Evolutionary conservation across 306 rosid species (phyloP).

Genomic region (Morella rubra): DNA sequence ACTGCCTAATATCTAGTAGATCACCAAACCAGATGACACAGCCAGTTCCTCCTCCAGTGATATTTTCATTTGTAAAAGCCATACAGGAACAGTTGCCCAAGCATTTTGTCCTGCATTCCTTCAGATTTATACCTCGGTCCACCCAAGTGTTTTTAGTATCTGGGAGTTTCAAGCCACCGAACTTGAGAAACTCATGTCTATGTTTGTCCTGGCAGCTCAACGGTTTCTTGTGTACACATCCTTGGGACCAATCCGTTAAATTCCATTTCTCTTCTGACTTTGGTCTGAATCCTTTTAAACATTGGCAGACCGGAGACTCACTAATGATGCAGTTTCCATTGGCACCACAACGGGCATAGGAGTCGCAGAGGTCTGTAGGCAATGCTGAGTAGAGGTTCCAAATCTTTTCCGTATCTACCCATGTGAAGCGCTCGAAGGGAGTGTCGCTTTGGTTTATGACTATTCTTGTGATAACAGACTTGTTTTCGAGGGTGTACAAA

Average conservation of each 20-base stretch:
- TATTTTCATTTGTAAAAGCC: slow-evolving; percentile 55
- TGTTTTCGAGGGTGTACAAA: neutral
- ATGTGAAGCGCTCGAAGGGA: slow-evolving; percentile 12
- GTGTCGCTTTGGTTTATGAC: slow-evolving; percentile 3
- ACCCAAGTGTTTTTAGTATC: slow-evolving; percentile 52
- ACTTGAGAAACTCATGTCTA: slow-evolving; percentile 24
- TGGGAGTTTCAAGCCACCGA: slow-evolving; percentile 43
- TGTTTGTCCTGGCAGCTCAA: slow-evolving; percentile 31
- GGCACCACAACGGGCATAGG: slow-evolving; percentile 29
- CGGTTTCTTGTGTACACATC: slow-evolving; percentile 38
- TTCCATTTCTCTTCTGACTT: slow-evolving; percentile 35
- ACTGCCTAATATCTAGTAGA: slow-evolving; percentile 44
- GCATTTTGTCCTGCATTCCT: slow-evolving; percentile 53
- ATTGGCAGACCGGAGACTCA: slow-evolving; percentile 22
- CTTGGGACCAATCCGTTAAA: slow-evolving; percentile 35
- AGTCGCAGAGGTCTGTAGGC: slow-evolving; percentile 29
- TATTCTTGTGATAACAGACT: neutral
- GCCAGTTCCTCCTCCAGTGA: slow-evolving; percentile 57
- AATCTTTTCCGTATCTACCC: slow-evolving; percentile 30
- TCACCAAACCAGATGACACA: slow-evolving; percentile 72
- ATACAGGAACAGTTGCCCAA: slow-evolving; percentile 59
- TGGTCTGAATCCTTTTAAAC: slow-evolving; percentile 39
- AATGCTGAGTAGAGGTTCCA: slow-evolving; percentile 45
- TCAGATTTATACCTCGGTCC: slow-evolving; percentile 34
- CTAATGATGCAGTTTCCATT: slow-evolving; percentile 20